Evolutionary conservation across 1,284 basidiomycete species (phyloP), one percentile per base, ranked within the genome.

Genomic region (Sporisorium exsertum): DNA sequence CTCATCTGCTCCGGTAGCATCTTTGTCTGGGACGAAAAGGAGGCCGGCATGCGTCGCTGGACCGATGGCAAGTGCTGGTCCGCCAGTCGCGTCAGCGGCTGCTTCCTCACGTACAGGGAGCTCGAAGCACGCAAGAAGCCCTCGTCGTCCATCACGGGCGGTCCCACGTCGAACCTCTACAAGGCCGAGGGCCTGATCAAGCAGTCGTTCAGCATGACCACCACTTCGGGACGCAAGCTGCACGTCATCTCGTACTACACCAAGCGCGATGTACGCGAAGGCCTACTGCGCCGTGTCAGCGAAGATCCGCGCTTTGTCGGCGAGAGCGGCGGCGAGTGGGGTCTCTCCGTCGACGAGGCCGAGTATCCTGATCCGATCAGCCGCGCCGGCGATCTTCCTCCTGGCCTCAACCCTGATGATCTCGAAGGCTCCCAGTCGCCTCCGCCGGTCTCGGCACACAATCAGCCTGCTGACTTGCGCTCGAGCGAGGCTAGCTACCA

Each of bases 51-150:
- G 87, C 80, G 87, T n/a, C 71, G 87, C 12, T 88, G 87, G 87
- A 88, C 87, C 7, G 87, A 88, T 73, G 87, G 87, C 7, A 81
- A 86, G 43, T 83, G 87, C 52, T 88, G 87, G 87, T 87, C 87
- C 45, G 87, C 87, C 15, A 87, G 87, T 22, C 81, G 87, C 32
- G 87, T 88, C 8, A 87, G 87, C 45, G 87, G 87, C 16, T 87
- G 87, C 57, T 88, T 88, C 78, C 78, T 88, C 15, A 87, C 87
- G 22, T 88, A 88, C 65, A 78, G 84, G 3, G 85, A 86, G 64
- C 79, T 86, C 24, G 84, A 85, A 49, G 76, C 80, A 12, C 74
- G 82, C 32, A 85, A 84, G 70, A 81, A 80, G 69, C 69, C 72
- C 2, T 73, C 74, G 7, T 78, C 72, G 16, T 66, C 73, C 54